Conservation (phyloP, 768 basidiomycete species). For the Suillus variegatus region DNA sequence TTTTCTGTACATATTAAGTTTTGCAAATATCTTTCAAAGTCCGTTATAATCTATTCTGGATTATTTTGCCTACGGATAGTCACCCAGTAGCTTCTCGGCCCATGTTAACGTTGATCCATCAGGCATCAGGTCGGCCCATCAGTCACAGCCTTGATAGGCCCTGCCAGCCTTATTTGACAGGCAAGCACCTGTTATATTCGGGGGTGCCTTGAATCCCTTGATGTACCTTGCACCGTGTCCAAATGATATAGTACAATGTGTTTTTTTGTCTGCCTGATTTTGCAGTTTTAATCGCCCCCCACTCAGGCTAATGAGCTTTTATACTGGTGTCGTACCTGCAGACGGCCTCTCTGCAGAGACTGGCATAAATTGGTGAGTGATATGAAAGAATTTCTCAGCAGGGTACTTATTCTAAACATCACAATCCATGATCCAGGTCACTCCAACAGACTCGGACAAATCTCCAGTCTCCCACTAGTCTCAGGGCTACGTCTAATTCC, state of each 20-base stretch:
- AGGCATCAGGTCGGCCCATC: background rate
- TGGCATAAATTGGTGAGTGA: background rate
- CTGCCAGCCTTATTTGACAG: background rate
- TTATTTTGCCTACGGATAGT: too few relatives aligned
- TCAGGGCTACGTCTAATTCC: background rate
- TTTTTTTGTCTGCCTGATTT: too few relatives aligned
- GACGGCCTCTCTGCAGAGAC: conserved; percentile 1
- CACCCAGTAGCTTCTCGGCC: background rate
- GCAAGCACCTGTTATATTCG: background rate
- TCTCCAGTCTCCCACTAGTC: background rate
- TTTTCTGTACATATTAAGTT: too few relatives aligned
- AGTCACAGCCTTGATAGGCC: background rate
- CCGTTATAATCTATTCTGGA: too few relatives aligned
- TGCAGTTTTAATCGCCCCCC: background rate
- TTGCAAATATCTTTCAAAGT: too few relatives aligned
- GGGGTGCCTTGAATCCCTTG: background rate
- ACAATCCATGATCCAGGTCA: background rate
- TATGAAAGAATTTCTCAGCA: background rate
- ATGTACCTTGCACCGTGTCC: background rate
- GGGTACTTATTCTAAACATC: too few relatives aligned
- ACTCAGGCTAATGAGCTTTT: background rate
- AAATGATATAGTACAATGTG: background rate
- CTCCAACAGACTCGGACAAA: background rate
- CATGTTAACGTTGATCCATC: background rate
- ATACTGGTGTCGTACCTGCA: background rate